Evolutionary conservation across 805 yeast genomes (phyloP).

Genomic region (Candida caryicola): DNA sequence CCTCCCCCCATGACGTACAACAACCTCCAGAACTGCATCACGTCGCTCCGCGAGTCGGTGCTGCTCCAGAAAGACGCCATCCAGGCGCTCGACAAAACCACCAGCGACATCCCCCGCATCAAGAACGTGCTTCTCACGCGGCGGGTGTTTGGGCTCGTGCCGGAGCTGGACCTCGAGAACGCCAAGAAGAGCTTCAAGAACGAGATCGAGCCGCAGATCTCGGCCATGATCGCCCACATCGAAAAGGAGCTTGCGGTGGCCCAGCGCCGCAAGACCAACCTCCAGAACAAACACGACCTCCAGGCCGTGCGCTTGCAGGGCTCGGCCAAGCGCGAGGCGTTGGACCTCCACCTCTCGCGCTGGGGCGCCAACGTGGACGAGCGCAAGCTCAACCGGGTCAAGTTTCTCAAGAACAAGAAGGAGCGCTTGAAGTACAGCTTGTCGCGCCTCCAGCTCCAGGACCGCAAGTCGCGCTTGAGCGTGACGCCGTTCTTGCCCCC

Average conservation of each 20-base stretch:
- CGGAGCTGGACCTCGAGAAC: conserved; percentile 44
- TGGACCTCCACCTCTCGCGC: conserved; percentile 8
- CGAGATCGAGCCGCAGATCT: conserved; percentile 43
- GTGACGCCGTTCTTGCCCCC: conserved; percentile 9
- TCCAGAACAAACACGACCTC: conserved; percentile 38
- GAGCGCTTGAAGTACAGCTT: conserved; percentile 43
- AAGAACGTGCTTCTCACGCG: conserved; percentile 41
- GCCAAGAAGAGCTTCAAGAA: conserved; percentile 36
- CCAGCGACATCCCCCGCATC: conserved; percentile 40
- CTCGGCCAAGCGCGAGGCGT: conserved; percentile 9
- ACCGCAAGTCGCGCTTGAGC: conserved; percentile 13
- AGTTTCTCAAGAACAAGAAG: conserved; percentile 40
- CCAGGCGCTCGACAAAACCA: conserved; percentile 30
- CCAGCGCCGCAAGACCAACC: conserved; percentile 28
- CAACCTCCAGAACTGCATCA: conserved; percentile 24
- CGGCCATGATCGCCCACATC: conserved; percentile 26
- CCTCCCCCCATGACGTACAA: conserved; percentile 2
- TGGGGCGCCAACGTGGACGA: conserved; percentile 23
- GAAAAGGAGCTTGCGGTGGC: conserved; percentile 32
- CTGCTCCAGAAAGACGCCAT: conserved; percentile 32
- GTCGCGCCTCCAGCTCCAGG: conserved; percentile 21
- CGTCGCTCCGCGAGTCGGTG: conserved; percentile 32
- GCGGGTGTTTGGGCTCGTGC: conserved; percentile 49
- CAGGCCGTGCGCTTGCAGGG: conserved; percentile 37
- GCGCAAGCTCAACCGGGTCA: conserved; percentile 36